These are phyloP conservation scores for Talaromyces sp. DNA, from an alignment of 2,329 filamentous ascomycete genomes.

Conservation along the genomic window DNA sequence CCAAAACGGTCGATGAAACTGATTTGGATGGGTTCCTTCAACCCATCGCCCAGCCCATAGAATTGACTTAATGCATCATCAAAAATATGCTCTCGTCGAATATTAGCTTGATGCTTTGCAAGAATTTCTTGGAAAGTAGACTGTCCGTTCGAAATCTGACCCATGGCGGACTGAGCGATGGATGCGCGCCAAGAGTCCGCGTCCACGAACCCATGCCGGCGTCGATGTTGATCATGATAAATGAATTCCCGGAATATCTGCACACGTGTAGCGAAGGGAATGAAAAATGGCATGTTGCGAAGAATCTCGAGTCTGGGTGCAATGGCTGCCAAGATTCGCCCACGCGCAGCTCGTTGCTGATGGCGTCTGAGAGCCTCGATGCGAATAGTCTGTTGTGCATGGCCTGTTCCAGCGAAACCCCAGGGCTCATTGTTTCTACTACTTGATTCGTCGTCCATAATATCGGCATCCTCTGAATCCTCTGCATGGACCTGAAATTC, in stretches of 20 bases:
- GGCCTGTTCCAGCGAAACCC: conserved; percentile 58
- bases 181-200: conserved; percentile 74
- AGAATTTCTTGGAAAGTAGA: conserved; percentile 44
- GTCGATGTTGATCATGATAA: conserved; percentile 73
- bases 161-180: conserved; percentile 51
- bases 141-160: conserved; percentile 44
- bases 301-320: conserved; percentile 87
- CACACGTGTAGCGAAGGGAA: conserved; percentile 88
- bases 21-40: conserved; percentile 96
- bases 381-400: conserved; percentile 64
- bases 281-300: conserved; percentile 95
- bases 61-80: conserved; percentile 84
- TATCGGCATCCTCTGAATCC: conserved; percentile 56
- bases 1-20: conserved; percentile 93
- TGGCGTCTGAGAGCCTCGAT: conserved; percentile 66
- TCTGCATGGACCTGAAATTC: conserved; percentile 67
- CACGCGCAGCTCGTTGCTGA: conserved; percentile 67
- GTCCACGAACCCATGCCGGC: conserved; percentile 69
- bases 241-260: conserved; percentile 94
- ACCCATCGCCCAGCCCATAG: conserved; percentile 73
- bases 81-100: conserved; percentile 78
- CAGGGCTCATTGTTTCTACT: conserved; percentile 26
- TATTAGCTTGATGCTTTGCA: conserved; percentile 72
- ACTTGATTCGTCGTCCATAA: conserved; percentile 40
- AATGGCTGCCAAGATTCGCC: conserved; percentile 74